Percentiles rank a stretch among this genome's conserved stretches.
phyloP scores from a whole-genome alignment of 257 asterid genomes.

The Solanum pinnatisectum region DNA sequence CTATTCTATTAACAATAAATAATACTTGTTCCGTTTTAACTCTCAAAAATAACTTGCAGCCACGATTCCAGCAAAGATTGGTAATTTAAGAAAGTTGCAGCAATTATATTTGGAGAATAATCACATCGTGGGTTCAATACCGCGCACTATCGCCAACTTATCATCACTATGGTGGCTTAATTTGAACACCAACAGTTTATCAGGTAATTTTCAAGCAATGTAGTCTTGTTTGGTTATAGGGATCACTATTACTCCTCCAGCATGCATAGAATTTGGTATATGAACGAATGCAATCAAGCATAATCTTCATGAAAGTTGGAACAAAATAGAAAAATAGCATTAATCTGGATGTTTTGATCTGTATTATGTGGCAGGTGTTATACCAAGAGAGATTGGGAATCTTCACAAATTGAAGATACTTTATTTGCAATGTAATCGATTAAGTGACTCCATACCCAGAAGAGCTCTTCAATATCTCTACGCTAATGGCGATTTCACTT shows the following conservation, averaged over 20 bases:
- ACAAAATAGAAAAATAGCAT: no score
- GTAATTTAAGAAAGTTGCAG: not conserved
- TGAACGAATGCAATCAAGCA: no score
- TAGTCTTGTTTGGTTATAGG: not conserved
- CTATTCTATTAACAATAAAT: no score
- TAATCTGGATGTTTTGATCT: not conserved
- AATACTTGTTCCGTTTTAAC: no score
- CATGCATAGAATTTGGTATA: not conserved
- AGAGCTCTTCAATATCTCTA: conserved; percentile 18
- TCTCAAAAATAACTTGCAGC: not conserved
- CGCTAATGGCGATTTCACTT: not conserved
- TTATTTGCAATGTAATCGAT: not conserved
- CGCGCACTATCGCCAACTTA: not conserved
- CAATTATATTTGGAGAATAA: not conserved
- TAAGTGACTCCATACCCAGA: conserved; percentile 14
- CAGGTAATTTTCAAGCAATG: not conserved
- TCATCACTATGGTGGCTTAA: not conserved
- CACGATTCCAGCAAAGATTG: not conserved
- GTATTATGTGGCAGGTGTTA: conserved; percentile 10
- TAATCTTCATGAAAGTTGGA: not conserved
- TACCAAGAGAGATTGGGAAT: conserved; percentile 21
- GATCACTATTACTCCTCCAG: not conserved
- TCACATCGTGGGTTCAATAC: not conserved
- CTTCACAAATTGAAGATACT: not conserved
- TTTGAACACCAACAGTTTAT: not conserved